Percentiles rank a stretch among this genome's conserved stretches.
phyloP scores from a whole-genome alignment of 768 basidiomycete genomes.

The Roridomyces roridus region DNA sequence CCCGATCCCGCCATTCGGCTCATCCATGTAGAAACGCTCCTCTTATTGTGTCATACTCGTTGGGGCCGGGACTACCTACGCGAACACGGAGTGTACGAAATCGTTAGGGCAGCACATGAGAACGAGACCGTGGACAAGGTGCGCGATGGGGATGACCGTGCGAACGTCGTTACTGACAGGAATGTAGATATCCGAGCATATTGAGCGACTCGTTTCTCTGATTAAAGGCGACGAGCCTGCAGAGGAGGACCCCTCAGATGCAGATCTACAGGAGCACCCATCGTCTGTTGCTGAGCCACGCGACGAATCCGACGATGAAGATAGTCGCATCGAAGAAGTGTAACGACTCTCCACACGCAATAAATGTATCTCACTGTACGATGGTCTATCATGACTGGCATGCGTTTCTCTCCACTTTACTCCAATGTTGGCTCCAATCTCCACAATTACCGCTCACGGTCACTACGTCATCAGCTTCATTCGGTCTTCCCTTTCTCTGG shows the following conservation, averaged over 20 bases:
- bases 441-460: no score
- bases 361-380: background rate
- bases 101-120: slow-evolving; percentile 79
- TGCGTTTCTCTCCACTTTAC: background rate
- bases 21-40: slow-evolving; percentile 87
- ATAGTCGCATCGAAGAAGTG: slow-evolving; percentile 78
- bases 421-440: background rate
- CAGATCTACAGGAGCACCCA: slow-evolving; percentile 34
- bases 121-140: slow-evolving; percentile 83
- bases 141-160: slow-evolving; percentile 24
- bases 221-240: slow-evolving; percentile 77
- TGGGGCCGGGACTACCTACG: slow-evolving; percentile 88
- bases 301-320: slow-evolving; percentile 64
- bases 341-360: slow-evolving; percentile 37
- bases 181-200: slow-evolving; percentile 79
- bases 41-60: slow-evolving; percentile 87
- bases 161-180: background rate
- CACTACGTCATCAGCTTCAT: no score
- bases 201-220: slow-evolving; percentile 88
- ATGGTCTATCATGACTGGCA: background rate
- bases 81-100: slow-evolving; percentile 83
- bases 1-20: slow-evolving; percentile 75
- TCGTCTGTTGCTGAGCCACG: slow-evolving; percentile 31
- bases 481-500: no score
- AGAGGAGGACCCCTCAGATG: slow-evolving; percentile 46